Base-by-base conservation (phyloP, 805 yeast genomes). In the Candida easanensis region DNA sequence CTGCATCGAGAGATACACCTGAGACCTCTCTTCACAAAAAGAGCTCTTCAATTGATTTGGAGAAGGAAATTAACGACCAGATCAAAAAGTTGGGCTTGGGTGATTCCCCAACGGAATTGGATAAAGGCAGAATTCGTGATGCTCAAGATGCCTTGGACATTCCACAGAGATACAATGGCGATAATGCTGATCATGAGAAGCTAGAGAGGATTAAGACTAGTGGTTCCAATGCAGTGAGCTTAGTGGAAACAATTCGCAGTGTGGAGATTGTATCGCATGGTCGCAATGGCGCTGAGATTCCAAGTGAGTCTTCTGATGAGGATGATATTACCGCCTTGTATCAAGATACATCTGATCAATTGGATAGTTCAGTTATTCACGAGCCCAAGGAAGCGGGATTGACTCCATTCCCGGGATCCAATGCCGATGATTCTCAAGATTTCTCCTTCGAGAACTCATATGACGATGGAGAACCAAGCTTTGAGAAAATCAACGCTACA, bases 181-280 rank as follows among this genome's bases (percentile, higher is more conserved):
- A 23, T 23, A 27, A 8, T 15, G 35, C 11, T 19, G 23, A 16
- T 4, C 22, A 25, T 4, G 33, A 18, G 14, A 26, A 25, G 5
- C 22, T 36, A 4, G 38, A 18, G 16, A 28, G 28, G n/a, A 13
- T 28, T 3, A 25, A 4, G 3, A 33, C 43, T 10, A 19, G 22
- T 6, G 38, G 16, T 18, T 31, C 38, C 3, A 20, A 19, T 13
- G 11, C 36, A 1, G 18, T 28, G n/a, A 39, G 41, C 19, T 39
- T 45, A 6, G 31, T 18, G 21, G 38, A 49, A 17, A 52, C 57
- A 2, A 14, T 52, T 16, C 41, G 42, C 33, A 56, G 63, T 13
- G 59, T 68, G 28, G 62, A 64, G 26, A 62, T 66, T 31, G 56
- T 60, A 16, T 59, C 63, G 0, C 70, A 64, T 40, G 53, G 57